Percentiles rank a stretch among this genome's conserved stretches.
These are phyloP conservation scores for Verticillium zaregamsianum DNA, from an alignment of 2,329 filamentous ascomycete genomes.

Conservation along the genomic window DNA sequence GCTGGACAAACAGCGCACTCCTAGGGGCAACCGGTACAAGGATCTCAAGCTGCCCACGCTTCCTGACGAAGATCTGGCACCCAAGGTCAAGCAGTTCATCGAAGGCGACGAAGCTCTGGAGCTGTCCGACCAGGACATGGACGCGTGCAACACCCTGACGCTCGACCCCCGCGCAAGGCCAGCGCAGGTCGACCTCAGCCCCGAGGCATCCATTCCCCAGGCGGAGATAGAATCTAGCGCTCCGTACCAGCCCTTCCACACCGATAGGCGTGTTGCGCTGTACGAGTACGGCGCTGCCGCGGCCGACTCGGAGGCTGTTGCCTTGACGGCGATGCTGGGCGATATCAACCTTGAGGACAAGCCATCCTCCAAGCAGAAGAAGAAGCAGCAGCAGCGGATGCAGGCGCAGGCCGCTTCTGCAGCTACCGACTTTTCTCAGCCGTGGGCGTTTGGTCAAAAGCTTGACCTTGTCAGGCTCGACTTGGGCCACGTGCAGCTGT, in stretches of 20 bases:
- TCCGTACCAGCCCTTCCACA: slow-evolving; percentile 94
- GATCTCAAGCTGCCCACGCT: slow-evolving; percentile 65
- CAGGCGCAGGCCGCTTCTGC: neutral
- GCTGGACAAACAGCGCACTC: slow-evolving; percentile 45
- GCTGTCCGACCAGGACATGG: slow-evolving; percentile 46
- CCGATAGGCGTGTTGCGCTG: slow-evolving; percentile 77
- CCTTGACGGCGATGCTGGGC: slow-evolving; percentile 34
- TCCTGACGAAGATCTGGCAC: slow-evolving; percentile 55
- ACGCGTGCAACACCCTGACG: slow-evolving; percentile 50
- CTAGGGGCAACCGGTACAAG: slow-evolving; percentile 54
- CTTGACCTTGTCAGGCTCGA: slow-evolving; percentile 49
- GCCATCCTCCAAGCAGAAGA: slow-evolving; percentile 29
- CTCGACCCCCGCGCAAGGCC: slow-evolving; percentile 38
- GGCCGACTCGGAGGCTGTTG: slow-evolving; percentile 20
- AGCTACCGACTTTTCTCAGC: slow-evolving; percentile 1
- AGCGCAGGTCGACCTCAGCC: slow-evolving; percentile 35
- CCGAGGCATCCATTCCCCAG: slow-evolving; percentile 63
- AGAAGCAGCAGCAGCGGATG: slow-evolving; percentile 25
- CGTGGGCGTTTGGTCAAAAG: slow-evolving; percentile 59
- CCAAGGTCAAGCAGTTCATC: slow-evolving; percentile 51
- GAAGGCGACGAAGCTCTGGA: slow-evolving; percentile 54
- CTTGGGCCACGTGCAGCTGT: slow-evolving; percentile 38
- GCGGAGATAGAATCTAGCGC: slow-evolving; percentile 95
- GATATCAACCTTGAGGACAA: slow-evolving; percentile 37
- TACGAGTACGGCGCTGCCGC: slow-evolving; percentile 53